Base-by-base conservation (phyloP, 192 early-diverging fungal species). In the Funneliformis mosseae region DNA sequence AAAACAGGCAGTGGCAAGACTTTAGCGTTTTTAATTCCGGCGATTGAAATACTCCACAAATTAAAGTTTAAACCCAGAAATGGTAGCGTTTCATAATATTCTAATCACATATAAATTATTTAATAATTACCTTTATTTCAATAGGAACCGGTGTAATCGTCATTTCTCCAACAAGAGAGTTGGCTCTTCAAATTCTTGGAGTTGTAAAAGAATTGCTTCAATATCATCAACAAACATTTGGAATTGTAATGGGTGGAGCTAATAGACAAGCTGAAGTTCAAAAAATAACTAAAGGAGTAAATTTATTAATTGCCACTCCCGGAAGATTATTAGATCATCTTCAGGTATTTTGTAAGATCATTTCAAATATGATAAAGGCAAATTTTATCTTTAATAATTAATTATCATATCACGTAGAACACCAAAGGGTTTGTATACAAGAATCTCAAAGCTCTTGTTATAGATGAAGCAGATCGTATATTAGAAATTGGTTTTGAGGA, bases 401-500 rank as follows among this genome's bases (percentile, higher is more conserved):
- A n/a, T n/a, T n/a, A n/a, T n/a, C n/a, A 9, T 74, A 0, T 61
- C n/a, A 63, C 5, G n/a, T 43, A 90, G 86, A 99, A 97, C 88
- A 99, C 97, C 8, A 95, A 95, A 83, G 95, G 95, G 18, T 99
- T 99, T 83, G 89, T 97, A 21, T 95, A 91, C 84, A 96, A 96
- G 87, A 98, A 98, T 84, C 87, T 98, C 50, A 96, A 97, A 87
- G 92, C 94, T 21, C 88, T 99, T 80, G 90, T 97, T 41, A 95
- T 97, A 81, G 97, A 98, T 85, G 98, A 99, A 85, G 98, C 98
- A 25, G 98, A 99, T 81, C 95, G 98, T 79, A 99, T 99, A 85
- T 86, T 98, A 83, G 96, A 98, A 85, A 94, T 95, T 83, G 98
- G 98, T 66, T 98, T 99, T 85, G 98, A 99, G 85, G 95, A 97